Base-by-base conservation (phyloP, 2,329 filamentous ascomycete genomes). In the Tolypocladium paradoxum region DNA sequence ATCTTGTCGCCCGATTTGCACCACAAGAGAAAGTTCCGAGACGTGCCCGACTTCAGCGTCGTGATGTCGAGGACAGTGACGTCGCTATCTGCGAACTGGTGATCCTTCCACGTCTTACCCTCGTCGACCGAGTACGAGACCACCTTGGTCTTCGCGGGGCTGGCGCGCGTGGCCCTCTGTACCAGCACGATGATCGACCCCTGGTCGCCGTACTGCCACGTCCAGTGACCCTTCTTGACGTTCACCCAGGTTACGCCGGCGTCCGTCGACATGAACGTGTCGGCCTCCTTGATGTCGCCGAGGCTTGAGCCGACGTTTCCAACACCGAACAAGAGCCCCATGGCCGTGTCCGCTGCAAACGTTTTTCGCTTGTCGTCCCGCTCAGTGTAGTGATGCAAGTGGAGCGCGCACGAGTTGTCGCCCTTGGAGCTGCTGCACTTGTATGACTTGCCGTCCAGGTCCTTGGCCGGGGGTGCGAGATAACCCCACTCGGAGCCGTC, bases 301-400 rank as follows among this genome's bases (percentile, higher is more conserved):
- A 96, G 78, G 55, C 76, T 76, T 18, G 74, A 66, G 12, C 95
- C 95, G 11, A 99, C 90, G 62, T 97, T 99, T 59, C 93, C 93
- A 56, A 90, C 81, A 18, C 83, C 93, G 65, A 99, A 85, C 82
- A 97, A 89, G 51, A 99, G 70, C 12, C 93, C 95, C 37, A 96
- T 82, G 1, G 93, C 92, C 4, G 88, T 90, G 48, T 84, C 81
- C 2, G 91, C 96, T 9, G 90, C 93, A 69, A 88, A 97, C 0
- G 89, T 95, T 66, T 92, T 88, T 48, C 84, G 76, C 62, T 84
- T 85, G 65, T 97, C 89, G 34, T 73, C 73, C 57, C 93, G 84
- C 70, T 99, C 93, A 0, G 95, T 97, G 71, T 95, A 99, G 53
- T 92, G 89, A 67, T 99, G 95, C 37, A 99, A 77, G 68, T 99